Percentiles rank a stretch among this genome's conserved stretches.
phyloP scores from a whole-genome alignment of 1,139 yeast species.

The Yamadazyma mexicana region DNA sequence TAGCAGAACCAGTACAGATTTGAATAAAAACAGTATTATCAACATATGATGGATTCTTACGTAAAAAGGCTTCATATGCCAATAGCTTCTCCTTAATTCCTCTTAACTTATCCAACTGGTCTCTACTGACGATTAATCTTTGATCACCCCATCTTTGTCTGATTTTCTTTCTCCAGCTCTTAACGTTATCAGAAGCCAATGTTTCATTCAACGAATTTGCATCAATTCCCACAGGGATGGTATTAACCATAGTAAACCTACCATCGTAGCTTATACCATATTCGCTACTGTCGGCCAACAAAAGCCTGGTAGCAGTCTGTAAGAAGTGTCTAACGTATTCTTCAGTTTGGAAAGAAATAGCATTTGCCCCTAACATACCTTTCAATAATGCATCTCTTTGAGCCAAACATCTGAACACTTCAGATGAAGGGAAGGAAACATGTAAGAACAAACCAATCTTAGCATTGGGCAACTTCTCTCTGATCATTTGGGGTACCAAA shows the following conservation, averaged over 20 bases:
- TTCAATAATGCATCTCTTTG: constrained; percentile 73
- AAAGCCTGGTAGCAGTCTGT: constrained; percentile 82
- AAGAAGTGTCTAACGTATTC: constrained; percentile 93
- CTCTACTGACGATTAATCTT: constrained; percentile 78
- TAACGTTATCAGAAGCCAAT: constrained; percentile 52
- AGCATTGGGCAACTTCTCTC: constrained; percentile 75
- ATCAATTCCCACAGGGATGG: constrained; percentile 87
- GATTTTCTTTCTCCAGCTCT: constrained; percentile 68
- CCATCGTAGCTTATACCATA: constrained; percentile 72
- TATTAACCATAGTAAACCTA: constrained; percentile 62
- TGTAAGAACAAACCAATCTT: constrained; percentile 91
- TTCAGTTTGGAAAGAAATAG: constrained; percentile 84
- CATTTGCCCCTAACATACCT: constrained; percentile 89
- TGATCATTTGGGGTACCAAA: constrained; percentile 81
- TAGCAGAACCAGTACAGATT: constrained; percentile 57
- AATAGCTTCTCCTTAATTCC: constrained; percentile 86
- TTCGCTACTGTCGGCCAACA: constrained; percentile 80
- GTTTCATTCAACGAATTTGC: constrained; percentile 56
- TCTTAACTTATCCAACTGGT: constrained; percentile 81
- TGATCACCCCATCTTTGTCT: constrained; percentile 77
- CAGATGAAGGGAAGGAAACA: constrained; percentile 93
- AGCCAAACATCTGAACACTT: constrained; percentile 91
- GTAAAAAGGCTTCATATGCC: constrained; percentile 81
- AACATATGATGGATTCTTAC: constrained; percentile 67
- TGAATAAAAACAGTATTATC: constrained; percentile 76